These are phyloP conservation scores for Passiflora organensis DNA, from an alignment of 345 rosid genomes.

Conservation along the genomic window DNA sequence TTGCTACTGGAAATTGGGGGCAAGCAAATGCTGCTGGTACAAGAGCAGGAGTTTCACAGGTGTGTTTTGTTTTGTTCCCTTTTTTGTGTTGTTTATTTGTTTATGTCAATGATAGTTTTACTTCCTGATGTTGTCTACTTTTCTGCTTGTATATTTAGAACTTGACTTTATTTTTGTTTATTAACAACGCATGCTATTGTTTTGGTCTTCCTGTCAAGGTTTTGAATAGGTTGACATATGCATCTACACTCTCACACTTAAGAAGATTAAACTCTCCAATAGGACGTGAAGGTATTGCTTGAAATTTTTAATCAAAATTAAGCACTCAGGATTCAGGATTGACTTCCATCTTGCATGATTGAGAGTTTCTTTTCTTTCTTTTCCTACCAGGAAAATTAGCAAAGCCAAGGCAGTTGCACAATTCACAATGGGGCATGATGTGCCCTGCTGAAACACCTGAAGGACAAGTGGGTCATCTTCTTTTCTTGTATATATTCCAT, in stretches of 20 bases:
- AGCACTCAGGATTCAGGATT: no score
- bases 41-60: constrained; percentile 99
- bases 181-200: no score
- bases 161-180: not conserved
- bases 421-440: constrained; percentile 99
- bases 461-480: constrained; percentile 66
- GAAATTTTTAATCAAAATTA: not conserved
- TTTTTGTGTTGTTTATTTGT: not conserved
- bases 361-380: not conserved
- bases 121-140: not conserved
- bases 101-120: not conserved
- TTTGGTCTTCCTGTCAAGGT: constrained; percentile 36
- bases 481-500: not conserved
- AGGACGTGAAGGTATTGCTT: constrained; percentile 82
- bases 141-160: not conserved
- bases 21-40: constrained; percentile 99
- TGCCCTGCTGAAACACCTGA: constrained; percentile 99
- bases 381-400: constrained; percentile 78
- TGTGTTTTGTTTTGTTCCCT: constrained; percentile 13
- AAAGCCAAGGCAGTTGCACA: constrained; percentile 95
- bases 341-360: no score
- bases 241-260: constrained; percentile 91
- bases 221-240: constrained; percentile 89
- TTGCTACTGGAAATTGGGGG: constrained; percentile 99
- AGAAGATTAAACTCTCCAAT: constrained; percentile 97